These are phyloP conservation scores for Gracilariopsis chorda DNA, from an alignment of 23 red algal genomes.

Conservation along the genomic window DNA sequence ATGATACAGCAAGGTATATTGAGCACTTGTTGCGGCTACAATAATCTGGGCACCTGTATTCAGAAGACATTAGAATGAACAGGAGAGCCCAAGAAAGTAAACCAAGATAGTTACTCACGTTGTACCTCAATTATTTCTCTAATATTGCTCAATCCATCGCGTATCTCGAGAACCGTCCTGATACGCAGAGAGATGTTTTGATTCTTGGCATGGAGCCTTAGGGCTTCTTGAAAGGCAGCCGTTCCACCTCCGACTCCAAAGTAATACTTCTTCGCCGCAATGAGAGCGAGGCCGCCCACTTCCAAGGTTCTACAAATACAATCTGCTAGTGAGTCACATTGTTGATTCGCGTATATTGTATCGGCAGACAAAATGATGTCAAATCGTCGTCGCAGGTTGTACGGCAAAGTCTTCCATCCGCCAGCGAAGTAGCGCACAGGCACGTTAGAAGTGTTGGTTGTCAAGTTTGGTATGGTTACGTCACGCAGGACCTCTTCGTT, in stretches of 20 bases:
- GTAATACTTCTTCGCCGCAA: constrained; percentile 85
- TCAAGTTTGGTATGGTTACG: constrained; percentile 46
- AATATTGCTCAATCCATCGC: constrained; percentile 83
- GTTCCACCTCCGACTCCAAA: constrained; percentile 91
- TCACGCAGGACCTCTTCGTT: constrained; percentile 63
- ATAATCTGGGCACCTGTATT: too few relatives aligned
- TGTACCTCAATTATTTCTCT: too few relatives aligned
- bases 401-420: constrained; percentile 39
- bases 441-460: constrained; percentile 35
- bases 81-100: too few relatives aligned
- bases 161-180: constrained; percentile 28
- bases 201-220: not conserved
- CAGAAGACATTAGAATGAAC: too few relatives aligned
- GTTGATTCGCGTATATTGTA: constrained; percentile 46
- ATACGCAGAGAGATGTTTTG: not conserved
- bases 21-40: too few relatives aligned
- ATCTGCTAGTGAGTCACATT: constrained; percentile 10
- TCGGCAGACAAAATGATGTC: constrained; percentile 69
- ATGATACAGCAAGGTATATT: too few relatives aligned
- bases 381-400: not conserved
- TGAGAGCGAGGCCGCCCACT: constrained; percentile 46
- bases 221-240: constrained; percentile 6
- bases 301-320: constrained; percentile 25
- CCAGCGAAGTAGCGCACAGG: constrained; percentile 33
- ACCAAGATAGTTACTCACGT: too few relatives aligned